Percentiles rank a stretch among this genome's conserved stretches.
Evolutionary conservation across 805 yeast species (phyloP).

Genomic region (Kazachstania taianensis): DNA sequence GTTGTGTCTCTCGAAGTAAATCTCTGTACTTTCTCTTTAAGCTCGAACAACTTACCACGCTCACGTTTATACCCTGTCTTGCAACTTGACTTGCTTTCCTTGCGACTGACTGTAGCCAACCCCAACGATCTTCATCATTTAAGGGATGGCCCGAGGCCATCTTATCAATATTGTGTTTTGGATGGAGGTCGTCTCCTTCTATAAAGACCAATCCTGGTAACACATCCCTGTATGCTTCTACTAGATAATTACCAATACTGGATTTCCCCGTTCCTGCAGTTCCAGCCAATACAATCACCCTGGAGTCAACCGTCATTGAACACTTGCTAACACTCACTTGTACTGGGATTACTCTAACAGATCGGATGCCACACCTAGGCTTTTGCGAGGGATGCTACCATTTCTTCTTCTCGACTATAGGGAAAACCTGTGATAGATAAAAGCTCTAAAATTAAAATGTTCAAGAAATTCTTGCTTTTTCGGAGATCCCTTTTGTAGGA

Average conservation of each 20-base stretch:
- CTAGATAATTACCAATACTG: constrained; percentile 52
- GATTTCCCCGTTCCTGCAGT: constrained; percentile 96
- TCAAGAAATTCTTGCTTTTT: too few species aligned
- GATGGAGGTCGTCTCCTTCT: constrained; percentile 84
- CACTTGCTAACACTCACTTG: too few species aligned
- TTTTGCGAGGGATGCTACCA: not conserved
- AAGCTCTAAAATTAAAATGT: not conserved
- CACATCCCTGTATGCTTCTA: constrained; percentile 23
- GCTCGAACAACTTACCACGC: constrained; percentile 75
- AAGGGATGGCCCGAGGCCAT: constrained; percentile 78
- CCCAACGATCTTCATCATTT: constrained; percentile 87
- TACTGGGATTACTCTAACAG: too few species aligned
- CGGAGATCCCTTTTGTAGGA: too few species aligned
- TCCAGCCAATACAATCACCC: constrained; percentile 69
- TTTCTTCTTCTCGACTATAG: not conserved
- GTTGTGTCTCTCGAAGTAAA: constrained; percentile 33
- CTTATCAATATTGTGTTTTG: constrained; percentile 60
- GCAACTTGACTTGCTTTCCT: constrained; percentile 33
- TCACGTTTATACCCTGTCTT: constrained; percentile 15
- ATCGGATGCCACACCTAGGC: too few species aligned
- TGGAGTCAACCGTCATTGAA: constrained; percentile 6
- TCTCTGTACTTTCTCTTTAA: constrained; percentile 68
- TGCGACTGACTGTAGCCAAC: constrained; percentile 60
- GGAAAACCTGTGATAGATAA: not conserved
- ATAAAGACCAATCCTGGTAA: constrained; percentile 44